Conservation (phyloP, 441 rosid genomes). For the Jatropha podagrica region DNA sequence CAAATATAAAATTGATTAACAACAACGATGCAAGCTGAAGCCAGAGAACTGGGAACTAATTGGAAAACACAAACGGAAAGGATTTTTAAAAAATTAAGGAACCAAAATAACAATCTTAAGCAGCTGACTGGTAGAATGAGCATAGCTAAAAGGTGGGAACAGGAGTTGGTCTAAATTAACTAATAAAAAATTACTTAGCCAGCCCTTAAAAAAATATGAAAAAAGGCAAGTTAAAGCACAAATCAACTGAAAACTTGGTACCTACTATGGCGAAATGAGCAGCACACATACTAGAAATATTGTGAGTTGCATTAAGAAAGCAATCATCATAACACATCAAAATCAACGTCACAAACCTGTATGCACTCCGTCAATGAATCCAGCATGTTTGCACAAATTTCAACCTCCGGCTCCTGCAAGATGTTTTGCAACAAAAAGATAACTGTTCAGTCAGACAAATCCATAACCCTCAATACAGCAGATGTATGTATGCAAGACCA, state of each 20-base stretch:
- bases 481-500: neutral
- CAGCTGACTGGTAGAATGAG: neutral
- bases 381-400: constrained; percentile 92
- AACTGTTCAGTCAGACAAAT: neutral
- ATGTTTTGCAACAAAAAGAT: constrained; percentile 20
- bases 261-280: neutral
- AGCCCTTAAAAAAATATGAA: neutral
- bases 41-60: neutral
- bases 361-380: constrained; percentile 92
- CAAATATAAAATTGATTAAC: neutral
- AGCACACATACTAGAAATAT: neutral
- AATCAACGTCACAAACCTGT: constrained; percentile 59
- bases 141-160: neutral
- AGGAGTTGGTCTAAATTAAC: neutral
- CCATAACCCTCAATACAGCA: constrained; percentile 7
- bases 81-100: neutral
- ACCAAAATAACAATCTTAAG: neutral
- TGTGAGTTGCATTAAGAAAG: neutral
- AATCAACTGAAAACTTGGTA: neutral
- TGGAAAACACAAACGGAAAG: neutral
- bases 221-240: constrained; percentile 7
- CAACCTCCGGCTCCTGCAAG: constrained; percentile 96
- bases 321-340: neutral
- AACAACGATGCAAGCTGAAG: neutral
- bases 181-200: neutral